Base-by-base conservation (phyloP, 2,329 filamentous ascomycete species). In the Fusarium sp. region DNA sequence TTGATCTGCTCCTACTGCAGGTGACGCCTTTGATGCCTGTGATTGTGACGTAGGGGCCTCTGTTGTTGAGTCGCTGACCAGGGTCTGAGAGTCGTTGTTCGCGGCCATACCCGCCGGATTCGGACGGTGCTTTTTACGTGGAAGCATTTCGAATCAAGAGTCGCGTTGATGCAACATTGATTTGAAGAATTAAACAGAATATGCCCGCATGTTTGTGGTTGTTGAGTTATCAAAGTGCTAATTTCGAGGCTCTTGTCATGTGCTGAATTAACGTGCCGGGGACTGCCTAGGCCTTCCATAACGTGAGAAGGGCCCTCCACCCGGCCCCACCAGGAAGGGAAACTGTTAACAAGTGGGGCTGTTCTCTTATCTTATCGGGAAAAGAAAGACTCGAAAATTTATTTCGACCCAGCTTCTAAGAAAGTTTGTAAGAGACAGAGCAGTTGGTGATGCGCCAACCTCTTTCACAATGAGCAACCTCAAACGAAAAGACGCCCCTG, bases 401-500 rank as follows among this genome's bases (percentile, higher is more conserved):
- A 54, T 37, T 61, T 50, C 35, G 49, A 40, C 49, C 58, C 35
- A 46, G 47, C 35, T 55, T 17, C 60, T 66, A 48, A 61, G 53
- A 65, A 54, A 62, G 37, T 40, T 45, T 52, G 46, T 32, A 39
- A 50, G 24, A 63, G 62, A 71, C 58, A 63, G 67, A 73, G 61
- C 50, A 73, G 68, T 70, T 56, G 68, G 61, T 73, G 66, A 70
- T 72, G 71, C 65, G 69, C 65, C 73, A 69, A 60, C 67, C 65
- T 64, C 73, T 73, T 75, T 68, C 51, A 82, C 48, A 56, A 88
- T 88, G 86, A 84, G 83, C 75, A 81, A 83, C 53, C 80, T 87
- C 65, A 88, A 88, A 75, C 81, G 86, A 73, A 88, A 88, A 78
- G 84, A 85, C 77, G 84, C 83, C 74, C 85, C 86, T 22, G 83